These are phyloP conservation scores for Thoreauomyces humboldtii DNA, from an alignment of 192 early-diverging fungal genomes.

Conservation along the genomic window DNA sequence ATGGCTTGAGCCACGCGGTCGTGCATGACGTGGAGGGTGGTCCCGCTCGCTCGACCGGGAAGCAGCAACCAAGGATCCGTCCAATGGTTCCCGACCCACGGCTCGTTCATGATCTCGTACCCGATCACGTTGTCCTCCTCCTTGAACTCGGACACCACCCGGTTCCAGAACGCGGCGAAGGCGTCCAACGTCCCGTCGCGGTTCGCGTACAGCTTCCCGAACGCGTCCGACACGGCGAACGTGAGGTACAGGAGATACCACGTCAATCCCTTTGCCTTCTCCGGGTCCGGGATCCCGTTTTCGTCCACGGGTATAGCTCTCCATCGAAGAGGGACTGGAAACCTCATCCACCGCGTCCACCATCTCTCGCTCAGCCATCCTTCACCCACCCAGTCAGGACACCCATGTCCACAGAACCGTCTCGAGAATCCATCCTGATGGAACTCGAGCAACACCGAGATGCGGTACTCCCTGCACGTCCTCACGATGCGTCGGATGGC, in stretches of 20 bases:
- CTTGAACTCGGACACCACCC: conserved; percentile 47
- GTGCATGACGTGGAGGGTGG: conserved; percentile 53
- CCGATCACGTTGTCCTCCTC: conserved; percentile 53
- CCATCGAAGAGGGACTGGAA: conserved; percentile 28
- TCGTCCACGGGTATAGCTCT: conserved; percentile 20
- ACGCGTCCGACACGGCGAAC: conserved; percentile 14
- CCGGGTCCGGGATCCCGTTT: conserved; percentile 21
- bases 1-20: conserved; percentile 47
- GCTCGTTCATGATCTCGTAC: conserved; percentile 67
- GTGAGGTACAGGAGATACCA: conserved; percentile 21
- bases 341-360: conserved; percentile 24
- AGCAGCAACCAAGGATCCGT: conserved; percentile 41
- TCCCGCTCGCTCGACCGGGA: conserved; percentile 41
- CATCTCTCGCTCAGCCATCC: conserved; percentile 27
- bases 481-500: conserved; percentile 50
- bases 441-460: conserved; percentile 64
- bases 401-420: conserved; percentile 53
- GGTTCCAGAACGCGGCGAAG: conserved; percentile 58
- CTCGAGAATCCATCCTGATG: conserved; percentile 60
- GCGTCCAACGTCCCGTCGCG: conserved; percentile 51
- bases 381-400: conserved; percentile 35
- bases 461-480: conserved; percentile 48
- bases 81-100: conserved; percentile 44
- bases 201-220: conserved; percentile 49
- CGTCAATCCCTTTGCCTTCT: not conserved